Conservation (phyloP, 1,284 basidiomycete species). For the Mycosarcoma mackinlayi region DNA sequence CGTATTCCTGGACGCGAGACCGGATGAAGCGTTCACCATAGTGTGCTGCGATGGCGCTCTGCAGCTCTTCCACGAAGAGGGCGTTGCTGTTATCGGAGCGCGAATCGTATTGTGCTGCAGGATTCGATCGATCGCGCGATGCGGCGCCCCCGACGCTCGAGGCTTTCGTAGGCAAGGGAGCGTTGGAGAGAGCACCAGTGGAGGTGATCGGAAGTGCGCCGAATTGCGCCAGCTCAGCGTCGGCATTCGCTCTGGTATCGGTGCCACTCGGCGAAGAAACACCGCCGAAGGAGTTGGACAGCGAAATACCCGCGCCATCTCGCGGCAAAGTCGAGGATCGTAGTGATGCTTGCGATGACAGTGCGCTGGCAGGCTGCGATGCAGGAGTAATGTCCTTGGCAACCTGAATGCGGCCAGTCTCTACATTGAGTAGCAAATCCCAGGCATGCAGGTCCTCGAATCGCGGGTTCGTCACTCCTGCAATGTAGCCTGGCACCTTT, state of each 20-base stretch:
- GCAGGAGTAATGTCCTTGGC: constrained; percentile 79
- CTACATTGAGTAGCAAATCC: constrained; percentile 92
- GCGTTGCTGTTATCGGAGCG: constrained; percentile 76
- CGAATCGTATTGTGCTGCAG: constrained; percentile 26
- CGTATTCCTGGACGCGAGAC: constrained; percentile 80
- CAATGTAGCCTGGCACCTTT: constrained; percentile 87
- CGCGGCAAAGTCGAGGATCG: constrained; percentile 60
- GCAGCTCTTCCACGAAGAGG: constrained; percentile 89
- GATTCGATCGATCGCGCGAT: constrained; percentile 36
- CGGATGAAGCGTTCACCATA: constrained; percentile 84
- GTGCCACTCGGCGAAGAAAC: constrained; percentile 17
- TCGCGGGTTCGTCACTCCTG: constrained; percentile 94
- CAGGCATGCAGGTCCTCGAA: constrained; percentile 87
- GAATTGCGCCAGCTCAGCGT: constrained; percentile 40
- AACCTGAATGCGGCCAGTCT: constrained; percentile 83
- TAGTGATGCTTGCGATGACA: constrained; percentile 12
- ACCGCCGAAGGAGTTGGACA: constrained; percentile 21
- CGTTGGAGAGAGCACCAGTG: constrained; percentile 8
- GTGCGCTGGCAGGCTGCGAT: constrained; percentile 17
- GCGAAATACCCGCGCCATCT: constrained; percentile 22
- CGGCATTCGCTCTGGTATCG: constrained; percentile 12
- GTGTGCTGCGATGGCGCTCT: constrained; percentile 78
- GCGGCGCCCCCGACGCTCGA: constrained; percentile 22
- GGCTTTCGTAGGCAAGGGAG: constrained; percentile 12
- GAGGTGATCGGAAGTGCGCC: constrained; percentile 20